These are phyloP conservation scores for Hortaea werneckii DNA, from an alignment of 2,329 filamentous ascomycete species.

Conservation along the genomic window DNA sequence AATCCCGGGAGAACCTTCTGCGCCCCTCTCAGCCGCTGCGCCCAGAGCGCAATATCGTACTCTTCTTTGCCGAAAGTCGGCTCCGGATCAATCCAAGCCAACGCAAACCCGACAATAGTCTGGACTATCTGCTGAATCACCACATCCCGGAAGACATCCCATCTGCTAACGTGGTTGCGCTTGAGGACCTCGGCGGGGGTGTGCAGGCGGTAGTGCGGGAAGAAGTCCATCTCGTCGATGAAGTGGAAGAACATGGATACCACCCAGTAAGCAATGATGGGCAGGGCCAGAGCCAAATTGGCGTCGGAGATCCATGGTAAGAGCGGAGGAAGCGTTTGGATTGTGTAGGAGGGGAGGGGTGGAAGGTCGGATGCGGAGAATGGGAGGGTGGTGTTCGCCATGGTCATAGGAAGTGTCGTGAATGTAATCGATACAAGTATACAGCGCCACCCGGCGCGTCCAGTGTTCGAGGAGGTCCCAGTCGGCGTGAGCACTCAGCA, in stretches of 20 bases:
- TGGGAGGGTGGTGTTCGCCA: conserved; percentile 32
- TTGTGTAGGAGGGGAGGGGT: conserved; percentile 72
- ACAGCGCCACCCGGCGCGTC: conserved; percentile 3
- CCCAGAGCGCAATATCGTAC: conserved; percentile 86
- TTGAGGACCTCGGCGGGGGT: conserved; percentile 84
- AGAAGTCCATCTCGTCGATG: conserved; percentile 76
- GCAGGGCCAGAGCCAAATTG: conserved; percentile 63
- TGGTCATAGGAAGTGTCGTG: conserved; percentile 5
- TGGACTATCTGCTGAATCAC: conserved; percentile 89
- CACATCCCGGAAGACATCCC: conserved; percentile 72
- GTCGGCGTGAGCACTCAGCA: too few relatives aligned
- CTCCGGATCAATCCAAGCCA: conserved; percentile 62
- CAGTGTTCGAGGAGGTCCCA: neutral
- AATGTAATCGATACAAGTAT: neutral
- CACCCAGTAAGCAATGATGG: conserved; percentile 78
- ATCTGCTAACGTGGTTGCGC: conserved; percentile 76
- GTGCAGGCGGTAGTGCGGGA: conserved; percentile 85
- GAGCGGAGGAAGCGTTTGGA: conserved; percentile 60
- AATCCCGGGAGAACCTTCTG: conserved; percentile 68
- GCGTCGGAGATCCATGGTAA: conserved; percentile 73
- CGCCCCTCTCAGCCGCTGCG: conserved; percentile 65
- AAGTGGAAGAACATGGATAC: conserved; percentile 78
- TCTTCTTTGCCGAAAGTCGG: conserved; percentile 68
- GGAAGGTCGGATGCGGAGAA: conserved; percentile 53
- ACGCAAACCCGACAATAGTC: conserved; percentile 55